Evolutionary conservation across 2,329 filamentous ascomycete genomes (phyloP), one percentile per base, ranked within the genome.

Genomic region (Aspergillus novofumigatus): DNA sequence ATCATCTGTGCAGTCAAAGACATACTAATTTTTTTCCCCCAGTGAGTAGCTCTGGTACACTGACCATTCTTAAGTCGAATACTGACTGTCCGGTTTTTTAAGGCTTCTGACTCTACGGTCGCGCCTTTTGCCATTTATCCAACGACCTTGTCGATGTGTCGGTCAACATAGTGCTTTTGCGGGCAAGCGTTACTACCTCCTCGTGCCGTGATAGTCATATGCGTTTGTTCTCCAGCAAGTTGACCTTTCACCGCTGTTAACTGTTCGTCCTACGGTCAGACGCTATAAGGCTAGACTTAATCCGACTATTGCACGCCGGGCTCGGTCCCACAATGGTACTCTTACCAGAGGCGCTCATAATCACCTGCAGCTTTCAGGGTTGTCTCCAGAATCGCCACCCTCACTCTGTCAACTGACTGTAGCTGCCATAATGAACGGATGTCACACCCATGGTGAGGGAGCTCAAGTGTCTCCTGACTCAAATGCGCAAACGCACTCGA

Each of bases 241-340:
- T 11, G 21, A 7, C 44, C 8, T 17, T 38, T 38, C 21, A 47
- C 21, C 44, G 44, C 44, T 14, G 44, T 47, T 47, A 23, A 11
- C 23, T 23, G 21, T 26, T 47, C 44, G 23, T 47, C 44, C 5
- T 47, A 23, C 23, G 44, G 23, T 23, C 14, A 23, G 20, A 6
- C 44, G 3, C 23, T 23, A 47, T 2, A 26, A 25, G 20, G 44
- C 44, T 47, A 5, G 44, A 42, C 32, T 25, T 51, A 21, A 29
- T 32, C 20, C 48, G 20, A 47, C 23, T 25, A 47, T 48, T 28
- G 41, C 20, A 57, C 41, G 23, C 54, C 26, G 59, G 58, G 58
- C 54, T 60, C 55, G 55, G 65, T 63, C 66, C 64, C 63, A 74
- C 68, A 68, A 74, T 74, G 72, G 67, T 56, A 70, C 57, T 64